Base-by-base conservation (phyloP, 768 basidiomycete species). In the Agaricus bisporus region DNA sequence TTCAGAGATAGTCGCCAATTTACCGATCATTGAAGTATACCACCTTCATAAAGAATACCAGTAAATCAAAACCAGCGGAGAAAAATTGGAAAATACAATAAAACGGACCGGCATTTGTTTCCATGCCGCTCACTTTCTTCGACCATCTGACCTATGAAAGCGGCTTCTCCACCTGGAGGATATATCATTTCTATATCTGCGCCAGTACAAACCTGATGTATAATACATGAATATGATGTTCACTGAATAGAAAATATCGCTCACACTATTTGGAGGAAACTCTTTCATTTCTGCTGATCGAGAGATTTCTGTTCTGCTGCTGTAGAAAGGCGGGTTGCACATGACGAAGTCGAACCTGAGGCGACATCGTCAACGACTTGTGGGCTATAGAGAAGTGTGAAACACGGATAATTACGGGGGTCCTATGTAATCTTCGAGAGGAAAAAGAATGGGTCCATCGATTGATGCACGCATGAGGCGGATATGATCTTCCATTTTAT, bases 251-350 rank as follows among this genome's bases (percentile, higher is more conserved):
- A 43, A n/a, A 11, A 32, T 18, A 35, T 1, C 5, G 54, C 81
- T 42, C 61, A 93, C 93, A 1, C 89, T 88, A 59, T 73, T 83
- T 0, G 95, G 88, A 5, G 70, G 71, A 12, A 73, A 65, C 44
- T 80, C 80, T 61, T 98, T 98, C 5, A 70, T 69, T 17, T 76
- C 76, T 0, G 82, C 79, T 1, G 82, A 83, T 2, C 67, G 63
- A 0, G 61, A 58, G 7, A 93, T 77, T 54, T 98, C 95, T 28
- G 83, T 80, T 0, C 66, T 62, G 53, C 83, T 88, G n/a, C 73
- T 64, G 63, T 97, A 98, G 68, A 99, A 99, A 0, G 95, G 95
- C 0, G 95, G 95, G 66, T 98, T 99, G 69, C 95, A 98, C 83
- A 98, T 91, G 0, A 85, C 82, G 59, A 95, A 92, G 54, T 87